Conservation (phyloP, 2,329 filamentous ascomycete species). For the Claviceps lovelessii region DNA sequence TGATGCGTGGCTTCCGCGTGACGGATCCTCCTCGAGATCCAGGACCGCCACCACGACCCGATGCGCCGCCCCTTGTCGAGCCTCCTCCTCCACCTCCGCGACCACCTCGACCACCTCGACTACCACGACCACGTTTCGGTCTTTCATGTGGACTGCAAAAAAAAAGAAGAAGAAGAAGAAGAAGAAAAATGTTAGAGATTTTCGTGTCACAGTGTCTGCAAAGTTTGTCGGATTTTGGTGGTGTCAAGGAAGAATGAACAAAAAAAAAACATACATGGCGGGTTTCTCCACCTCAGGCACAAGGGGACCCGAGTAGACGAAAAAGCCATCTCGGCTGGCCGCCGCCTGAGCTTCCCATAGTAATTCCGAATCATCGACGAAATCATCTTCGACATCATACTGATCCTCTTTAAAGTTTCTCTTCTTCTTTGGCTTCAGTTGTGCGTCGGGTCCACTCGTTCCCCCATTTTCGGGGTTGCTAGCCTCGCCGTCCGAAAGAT, state of each 20-base stretch:
- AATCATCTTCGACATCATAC: slow-evolving; percentile 70
- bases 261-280: slow-evolving; percentile 21
- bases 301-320: slow-evolving; percentile 89
- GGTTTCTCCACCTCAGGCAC: slow-evolving; percentile 75
- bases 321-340: slow-evolving; percentile 90
- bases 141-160: slow-evolving; percentile 51
- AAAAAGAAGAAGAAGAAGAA: too few relatives aligned
- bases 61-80: slow-evolving; percentile 39
- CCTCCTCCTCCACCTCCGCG: slow-evolving; percentile 48
- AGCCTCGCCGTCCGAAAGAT: slow-evolving; percentile 59
- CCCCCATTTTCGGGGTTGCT: slow-evolving; percentile 76
- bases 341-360: slow-evolving; percentile 93
- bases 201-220: not conserved
- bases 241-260: too few relatives aligned
- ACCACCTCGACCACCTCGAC: slow-evolving; percentile 36
- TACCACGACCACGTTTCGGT: slow-evolving; percentile 51
- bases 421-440: slow-evolving; percentile 60
- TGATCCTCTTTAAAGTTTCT: slow-evolving; percentile 69
- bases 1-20: slow-evolving; percentile 69
- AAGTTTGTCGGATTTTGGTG: not conserved
- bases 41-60: slow-evolving; percentile 38
- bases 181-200: not conserved
- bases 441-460: slow-evolving; percentile 45
- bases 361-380: slow-evolving; percentile 86
- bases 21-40: slow-evolving; percentile 64